Conservation (phyloP, 495 filamentous ascomycete species). For the Talaromyces proteolyticus region DNA sequence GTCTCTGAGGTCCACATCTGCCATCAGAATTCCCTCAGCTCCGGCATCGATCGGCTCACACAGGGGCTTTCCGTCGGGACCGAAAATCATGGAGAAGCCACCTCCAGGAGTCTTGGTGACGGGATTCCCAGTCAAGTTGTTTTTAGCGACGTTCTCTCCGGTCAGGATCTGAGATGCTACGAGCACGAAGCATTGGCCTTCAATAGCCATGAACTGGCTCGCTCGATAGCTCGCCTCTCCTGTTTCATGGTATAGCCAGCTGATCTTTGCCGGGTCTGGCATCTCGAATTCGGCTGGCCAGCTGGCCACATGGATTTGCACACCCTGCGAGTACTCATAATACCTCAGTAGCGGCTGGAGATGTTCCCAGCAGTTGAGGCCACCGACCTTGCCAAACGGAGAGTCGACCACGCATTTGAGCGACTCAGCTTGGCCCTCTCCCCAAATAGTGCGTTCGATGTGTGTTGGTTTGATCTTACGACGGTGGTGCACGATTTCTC, state of each 20-base stretch:
- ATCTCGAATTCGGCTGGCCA: conserved; percentile 21
- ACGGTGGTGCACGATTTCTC: conserved; percentile 35
- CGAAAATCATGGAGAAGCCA: conserved; percentile 23
- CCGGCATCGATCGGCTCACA: conserved; percentile 12
- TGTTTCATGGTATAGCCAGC: conserved; percentile 17
- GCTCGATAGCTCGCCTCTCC: conserved; percentile 11
- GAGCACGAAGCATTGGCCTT: conserved; percentile 18
- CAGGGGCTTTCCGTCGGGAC: conserved; percentile 22
- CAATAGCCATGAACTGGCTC: conserved; percentile 16
- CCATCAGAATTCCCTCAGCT: conserved; percentile 24
- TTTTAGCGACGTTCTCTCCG: conserved; percentile 16
- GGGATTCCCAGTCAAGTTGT: conserved; percentile 14
- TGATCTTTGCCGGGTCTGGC: conserved; percentile 17
- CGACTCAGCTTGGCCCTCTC: conserved; percentile 32
- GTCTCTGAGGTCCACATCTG: conserved; percentile 23
- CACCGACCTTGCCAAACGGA: conserved; percentile 17
- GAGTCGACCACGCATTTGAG: conserved; percentile 19
- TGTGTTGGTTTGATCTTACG: conserved; percentile 58
- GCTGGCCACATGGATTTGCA: conserved; percentile 27
- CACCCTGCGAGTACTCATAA: conserved; percentile 23
- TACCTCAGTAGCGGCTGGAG: conserved; percentile 26
- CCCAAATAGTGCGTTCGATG: conserved; percentile 50
- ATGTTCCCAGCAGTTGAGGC: conserved; percentile 27
- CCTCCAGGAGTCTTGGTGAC: conserved; percentile 20
- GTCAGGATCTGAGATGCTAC: conserved; percentile 9